Base-by-base conservation (phyloP, 306 rosid genomes). In the Lathyrus sativus region DNA sequence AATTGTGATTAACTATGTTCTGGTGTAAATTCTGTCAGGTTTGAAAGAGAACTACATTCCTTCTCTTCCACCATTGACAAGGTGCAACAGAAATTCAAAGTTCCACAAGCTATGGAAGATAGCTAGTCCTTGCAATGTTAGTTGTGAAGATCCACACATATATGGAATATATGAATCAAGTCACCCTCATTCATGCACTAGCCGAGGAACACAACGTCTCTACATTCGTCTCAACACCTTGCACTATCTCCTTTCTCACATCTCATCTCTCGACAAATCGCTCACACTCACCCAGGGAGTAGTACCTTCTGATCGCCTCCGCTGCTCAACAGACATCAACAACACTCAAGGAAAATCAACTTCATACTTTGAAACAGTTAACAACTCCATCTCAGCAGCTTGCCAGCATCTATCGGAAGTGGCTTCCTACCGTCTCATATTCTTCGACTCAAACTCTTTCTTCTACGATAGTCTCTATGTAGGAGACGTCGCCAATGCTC, bases 141-240 rank as follows among this genome's bases (percentile, higher is more conserved):
- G 76, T 7, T 65, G 81, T 3, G 96, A 86, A 69, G 93, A 82
- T n/a, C 73, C 74, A 26, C 76, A 81, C 65, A 83, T 78, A 24
- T 54, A 70, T 46, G 85, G 78, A 59, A 3, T 74, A 38, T 68
- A 50, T 38, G 96, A 84, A 26, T 77, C 84, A 5, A 74, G 80
- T n/a, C 86, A 82, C 65, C 85, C 91, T 11, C 86, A 88, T 3
- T 88, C 92, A 0, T 86, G 87, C 19, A 93, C 98, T 1, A 93
- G 97, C 78, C 79, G 97, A 6, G 98, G 96, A 59, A 90, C 98
- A 0, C 98, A 93, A 15, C 98, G 98, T 72, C 93, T 93, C 9
- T 93, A 90, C 80, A 86, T 93, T 63, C 96, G 98, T n/a, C 90
- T 90, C 80, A 93, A 93, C 84, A 82, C 96, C 38, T 67, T 93